Conservation (phyloP, 345 rosid genomes). For the Excoecaria agallocha region DNA sequence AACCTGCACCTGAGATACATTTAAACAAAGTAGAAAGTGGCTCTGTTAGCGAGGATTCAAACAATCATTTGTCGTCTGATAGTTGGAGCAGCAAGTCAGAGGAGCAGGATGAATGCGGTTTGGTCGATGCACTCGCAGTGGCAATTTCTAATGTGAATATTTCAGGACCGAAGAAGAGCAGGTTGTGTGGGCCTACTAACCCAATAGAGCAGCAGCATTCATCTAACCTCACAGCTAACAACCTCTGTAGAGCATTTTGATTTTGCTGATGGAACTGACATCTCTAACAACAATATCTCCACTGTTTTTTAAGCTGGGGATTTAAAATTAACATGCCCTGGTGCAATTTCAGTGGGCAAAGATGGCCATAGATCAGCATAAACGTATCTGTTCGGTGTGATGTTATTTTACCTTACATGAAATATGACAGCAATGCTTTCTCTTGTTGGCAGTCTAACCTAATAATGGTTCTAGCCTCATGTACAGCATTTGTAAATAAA, state of each 20-base stretch:
- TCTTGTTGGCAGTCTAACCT: conserved; percentile 10
- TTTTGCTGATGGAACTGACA: conserved; percentile 31
- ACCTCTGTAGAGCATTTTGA: conserved; percentile 89
- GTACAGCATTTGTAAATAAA: conserved; percentile 47
- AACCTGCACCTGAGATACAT: conserved; percentile 21
- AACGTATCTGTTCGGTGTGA: conserved; percentile 9
- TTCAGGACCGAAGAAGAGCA: conserved; percentile 82
- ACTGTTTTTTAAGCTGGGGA: conserved; percentile 31
- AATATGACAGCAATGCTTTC: conserved; percentile 10
- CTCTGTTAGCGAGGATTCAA: conserved; percentile 12
- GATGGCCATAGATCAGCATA: conserved; percentile 12
- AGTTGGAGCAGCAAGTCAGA: conserved; percentile 56
- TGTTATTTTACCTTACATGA: conserved; percentile 9
- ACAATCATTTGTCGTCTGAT: conserved; percentile 28
- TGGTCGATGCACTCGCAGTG: conserved; percentile 78
- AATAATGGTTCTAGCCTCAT: conserved; percentile 29
- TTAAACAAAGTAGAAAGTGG: conserved; percentile 28
- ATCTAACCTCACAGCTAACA: conserved; percentile 74
- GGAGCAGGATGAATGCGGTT: conserved; percentile 73
- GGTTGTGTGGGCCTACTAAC: conserved; percentile 65
- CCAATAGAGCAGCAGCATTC: conserved; percentile 89
- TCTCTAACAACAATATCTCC: conserved; percentile 35
- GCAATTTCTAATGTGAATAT: conserved; percentile 84
- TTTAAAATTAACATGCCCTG: conserved; percentile 18
- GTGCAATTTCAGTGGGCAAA: conserved; percentile 28